Evolutionary conservation across 352 stramenopile species (phyloP).

Genomic region (Globisporangium solare): DNA sequence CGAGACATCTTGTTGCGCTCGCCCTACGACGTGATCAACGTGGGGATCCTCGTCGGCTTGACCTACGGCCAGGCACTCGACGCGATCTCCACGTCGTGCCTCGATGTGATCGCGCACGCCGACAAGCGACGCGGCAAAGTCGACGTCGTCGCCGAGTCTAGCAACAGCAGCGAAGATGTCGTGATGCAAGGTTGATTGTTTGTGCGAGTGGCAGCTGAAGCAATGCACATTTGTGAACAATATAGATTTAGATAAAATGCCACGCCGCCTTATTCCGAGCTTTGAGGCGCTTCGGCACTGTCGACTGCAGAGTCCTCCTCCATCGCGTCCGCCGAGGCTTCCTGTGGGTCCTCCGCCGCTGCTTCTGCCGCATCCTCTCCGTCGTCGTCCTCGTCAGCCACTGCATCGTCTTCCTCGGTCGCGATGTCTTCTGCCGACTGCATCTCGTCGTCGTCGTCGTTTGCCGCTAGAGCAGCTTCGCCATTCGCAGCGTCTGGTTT

Average conservation of each 20-base stretch:
- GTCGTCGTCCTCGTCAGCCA: background rate
- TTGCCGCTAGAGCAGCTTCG: conserved; percentile 16
- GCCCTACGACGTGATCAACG: conserved; percentile 78
- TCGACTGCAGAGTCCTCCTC: background rate
- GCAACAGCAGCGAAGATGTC: conserved; percentile 18
- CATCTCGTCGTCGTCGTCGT: conserved; percentile 38
- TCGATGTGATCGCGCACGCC: conserved; percentile 56
- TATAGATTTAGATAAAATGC: conserved; percentile 1
- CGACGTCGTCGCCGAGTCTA: conserved; percentile 35
- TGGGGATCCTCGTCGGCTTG: conserved; percentile 66
- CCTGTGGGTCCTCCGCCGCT: background rate
- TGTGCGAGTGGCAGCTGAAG: no score
- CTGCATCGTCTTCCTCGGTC: conserved; percentile 7
- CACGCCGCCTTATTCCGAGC: background rate
- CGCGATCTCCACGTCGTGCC: conserved; percentile 48
- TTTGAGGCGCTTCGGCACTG: background rate
- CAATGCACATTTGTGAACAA: background rate
- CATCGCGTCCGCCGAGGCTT: conserved; percentile 1
- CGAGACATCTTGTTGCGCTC: conserved; percentile 75
- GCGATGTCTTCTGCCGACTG: conserved; percentile 26
- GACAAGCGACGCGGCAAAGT: conserved; percentile 45
- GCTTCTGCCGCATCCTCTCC: background rate
- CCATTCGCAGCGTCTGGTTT: conserved; percentile 8
- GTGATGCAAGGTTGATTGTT: conserved; percentile 41
- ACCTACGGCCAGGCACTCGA: conserved; percentile 69